These are phyloP conservation scores for Venustampulla echinocandica DNA, from an alignment of 495 filamentous ascomycete genomes.

Conservation along the genomic window DNA sequence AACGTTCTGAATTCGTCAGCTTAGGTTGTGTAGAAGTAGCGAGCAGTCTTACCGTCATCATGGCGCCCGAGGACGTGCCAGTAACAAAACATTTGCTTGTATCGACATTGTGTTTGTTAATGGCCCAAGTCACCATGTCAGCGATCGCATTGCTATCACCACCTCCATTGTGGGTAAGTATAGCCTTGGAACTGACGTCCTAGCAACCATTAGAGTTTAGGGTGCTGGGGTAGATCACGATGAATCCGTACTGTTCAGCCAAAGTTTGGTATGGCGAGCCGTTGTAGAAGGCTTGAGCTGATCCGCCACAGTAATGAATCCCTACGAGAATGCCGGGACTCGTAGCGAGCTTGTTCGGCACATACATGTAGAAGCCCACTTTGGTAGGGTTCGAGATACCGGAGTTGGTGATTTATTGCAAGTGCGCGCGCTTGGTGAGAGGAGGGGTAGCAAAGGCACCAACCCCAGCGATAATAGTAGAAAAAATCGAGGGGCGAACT, in stretches of 20 bases:
- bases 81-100: conserved; percentile 36
- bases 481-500: too few relatives aligned
- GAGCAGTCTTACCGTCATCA: too few relatives aligned
- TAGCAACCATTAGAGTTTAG: conserved; percentile 36
- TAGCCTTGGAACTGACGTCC: conserved; percentile 34
- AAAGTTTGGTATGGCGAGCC: conserved; percentile 30
- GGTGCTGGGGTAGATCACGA: conserved; percentile 38
- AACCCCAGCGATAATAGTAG: too few relatives aligned
- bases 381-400: conserved; percentile 38
- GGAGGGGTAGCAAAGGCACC: too few relatives aligned
- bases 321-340: conserved; percentile 34
- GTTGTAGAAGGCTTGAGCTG: conserved; percentile 32
- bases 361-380: conserved; percentile 32
- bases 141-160: conserved; percentile 36
- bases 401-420: too few relatives aligned
- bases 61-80: conserved; percentile 40
- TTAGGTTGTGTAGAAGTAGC: too few relatives aligned
- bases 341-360: conserved; percentile 27
- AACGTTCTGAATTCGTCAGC: too few relatives aligned
- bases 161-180: conserved; percentile 33
- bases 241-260: conserved; percentile 36
- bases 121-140: conserved; percentile 38
- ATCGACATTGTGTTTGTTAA: conserved; percentile 37
- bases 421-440: too few relatives aligned
- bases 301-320: conserved; percentile 35